phyloP scores from a whole-genome alignment of 768 basidiomycete genomes.

The Phlegmacium glaucopus region DNA sequence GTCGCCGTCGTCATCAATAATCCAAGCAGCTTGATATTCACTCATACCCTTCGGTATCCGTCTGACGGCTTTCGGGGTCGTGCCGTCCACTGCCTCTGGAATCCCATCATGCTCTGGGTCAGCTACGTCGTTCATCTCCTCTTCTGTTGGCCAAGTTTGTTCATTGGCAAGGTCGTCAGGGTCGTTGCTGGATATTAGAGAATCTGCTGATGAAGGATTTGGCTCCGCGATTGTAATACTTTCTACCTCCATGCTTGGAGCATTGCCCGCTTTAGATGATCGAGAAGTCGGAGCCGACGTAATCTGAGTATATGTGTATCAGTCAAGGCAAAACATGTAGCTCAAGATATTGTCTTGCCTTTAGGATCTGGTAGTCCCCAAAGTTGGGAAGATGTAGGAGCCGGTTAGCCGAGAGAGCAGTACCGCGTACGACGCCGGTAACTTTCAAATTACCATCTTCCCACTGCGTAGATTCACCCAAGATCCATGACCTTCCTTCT shows the following conservation, averaged over 20 bases:
- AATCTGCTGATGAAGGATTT: constrained; percentile 66
- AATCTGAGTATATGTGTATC: constrained; percentile 45
- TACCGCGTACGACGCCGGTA: constrained; percentile 84
- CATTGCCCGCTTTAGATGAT: constrained; percentile 29
- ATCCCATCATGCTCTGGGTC: constrained; percentile 32
- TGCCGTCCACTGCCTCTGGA: constrained; percentile 66
- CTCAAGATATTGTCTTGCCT: constrained; percentile 42
- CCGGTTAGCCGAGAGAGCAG: constrained; percentile 72
- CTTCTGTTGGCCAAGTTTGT: constrained; percentile 98
- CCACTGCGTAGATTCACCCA: constrained; percentile 63
- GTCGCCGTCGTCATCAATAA: constrained; percentile 76
- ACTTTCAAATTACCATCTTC: constrained; percentile 64
- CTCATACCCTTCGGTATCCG: constrained; percentile 93
- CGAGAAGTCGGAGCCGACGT: constrained; percentile 55
- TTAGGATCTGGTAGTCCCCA: constrained; percentile 85
- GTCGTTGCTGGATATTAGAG: constrained; percentile 81
- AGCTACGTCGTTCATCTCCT: constrained; percentile 68
- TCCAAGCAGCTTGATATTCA: constrained; percentile 97
- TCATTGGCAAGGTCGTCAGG: constrained; percentile 91
- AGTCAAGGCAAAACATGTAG: background rate
- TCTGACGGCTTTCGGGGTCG: constrained; percentile 77
- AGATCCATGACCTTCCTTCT: constrained; percentile 72
- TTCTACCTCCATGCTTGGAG: constrained; percentile 64
- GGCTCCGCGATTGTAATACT: constrained; percentile 63
- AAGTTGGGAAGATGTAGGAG: constrained; percentile 83